Evolutionary conservation across 2,329 filamentous ascomycete genomes (phyloP), one percentile per base, ranked within the genome.

Genomic region (Sarocladium brachiariae): DNA sequence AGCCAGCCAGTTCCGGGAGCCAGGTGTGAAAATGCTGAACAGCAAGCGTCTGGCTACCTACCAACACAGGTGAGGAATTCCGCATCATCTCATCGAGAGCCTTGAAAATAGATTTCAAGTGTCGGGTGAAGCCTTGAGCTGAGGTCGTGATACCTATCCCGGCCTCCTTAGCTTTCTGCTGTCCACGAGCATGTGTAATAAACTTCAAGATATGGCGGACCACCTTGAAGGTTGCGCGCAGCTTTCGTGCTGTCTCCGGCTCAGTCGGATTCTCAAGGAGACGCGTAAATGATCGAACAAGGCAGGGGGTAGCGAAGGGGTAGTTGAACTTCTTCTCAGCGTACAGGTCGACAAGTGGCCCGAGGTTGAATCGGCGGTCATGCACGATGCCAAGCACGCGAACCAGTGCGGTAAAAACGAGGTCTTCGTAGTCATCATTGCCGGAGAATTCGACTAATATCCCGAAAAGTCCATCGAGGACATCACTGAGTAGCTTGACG

Each of bases 11-110:
- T 63, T 97, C 92, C 0, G 93, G 92, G n/a, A 99, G 73, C 93
- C 93, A 99, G 0, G 88, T 87, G 63, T 97, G 92, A 65, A 97
- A 95, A 65, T 97, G 89, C 66, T 99, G 93, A 11, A 97, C 90
- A 2, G 95, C 84, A 47, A 99, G 73, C 0, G 93, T 97, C 69
- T 99, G 95, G 55, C 88, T 97, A 30, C 93, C 93, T 13, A 97
- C 87, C 21, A 97, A 73, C 16, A 91, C 84, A 0, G 93, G 87
- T 2, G 89, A 87, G 2, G 83, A 76, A 64, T 89, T 96, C 53
- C 84, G 83, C 89, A 99, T 96, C 69, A 99, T 80, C 14, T 79
- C 76, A 67, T 97, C 90, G 21, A 99, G 75, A 1, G 89, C 87
- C 63, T 90, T 91, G 73, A 97, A 97, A 33, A 97, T 89, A 30